phyloP scores from a whole-genome alignment of 2,329 filamentous ascomycete species.

The Sclerotinia glacialis region DNA sequence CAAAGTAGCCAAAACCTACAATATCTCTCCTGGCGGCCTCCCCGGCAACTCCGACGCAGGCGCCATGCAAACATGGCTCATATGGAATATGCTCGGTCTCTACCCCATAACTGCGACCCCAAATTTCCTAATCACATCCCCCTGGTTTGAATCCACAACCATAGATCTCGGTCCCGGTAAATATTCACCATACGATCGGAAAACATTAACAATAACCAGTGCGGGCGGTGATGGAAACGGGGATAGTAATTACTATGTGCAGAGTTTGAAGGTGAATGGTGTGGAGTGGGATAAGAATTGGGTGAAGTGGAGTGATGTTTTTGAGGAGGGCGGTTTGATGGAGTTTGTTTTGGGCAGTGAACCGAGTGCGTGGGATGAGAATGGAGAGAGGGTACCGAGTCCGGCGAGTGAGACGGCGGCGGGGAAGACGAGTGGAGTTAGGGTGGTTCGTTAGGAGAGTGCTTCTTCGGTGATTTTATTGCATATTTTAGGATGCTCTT shows the following conservation, averaged over 20 bases:
- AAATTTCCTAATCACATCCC: slow-evolving; percentile 62
- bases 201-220: slow-evolving; percentile 53
- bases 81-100: slow-evolving; percentile 57
- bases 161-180: slow-evolving; percentile 40
- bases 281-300: slow-evolving; percentile 59
- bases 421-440: neutral
- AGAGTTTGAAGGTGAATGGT: slow-evolving; percentile 64
- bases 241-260: slow-evolving; percentile 56
- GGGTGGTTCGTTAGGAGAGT: neutral
- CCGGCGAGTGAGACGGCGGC: slow-evolving; percentile 45
- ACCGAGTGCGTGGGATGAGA: slow-evolving; percentile 46
- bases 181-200: slow-evolving; percentile 38
- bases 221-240: slow-evolving; percentile 43
- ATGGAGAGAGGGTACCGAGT: slow-evolving; percentile 55
- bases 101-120: slow-evolving; percentile 68
- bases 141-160: slow-evolving; percentile 59
- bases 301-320: slow-evolving; percentile 65
- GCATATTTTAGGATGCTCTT: neutral
- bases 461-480: neutral
- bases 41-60: slow-evolving; percentile 59
- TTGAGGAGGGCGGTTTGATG: slow-evolving; percentile 59
- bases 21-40: slow-evolving; percentile 36
- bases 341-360: slow-evolving; percentile 59
- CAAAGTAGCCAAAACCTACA: slow-evolving; percentile 20
- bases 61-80: slow-evolving; percentile 67